Conservation (phyloP, 345 rosid species). For the Eucalyptus albens region DNA sequence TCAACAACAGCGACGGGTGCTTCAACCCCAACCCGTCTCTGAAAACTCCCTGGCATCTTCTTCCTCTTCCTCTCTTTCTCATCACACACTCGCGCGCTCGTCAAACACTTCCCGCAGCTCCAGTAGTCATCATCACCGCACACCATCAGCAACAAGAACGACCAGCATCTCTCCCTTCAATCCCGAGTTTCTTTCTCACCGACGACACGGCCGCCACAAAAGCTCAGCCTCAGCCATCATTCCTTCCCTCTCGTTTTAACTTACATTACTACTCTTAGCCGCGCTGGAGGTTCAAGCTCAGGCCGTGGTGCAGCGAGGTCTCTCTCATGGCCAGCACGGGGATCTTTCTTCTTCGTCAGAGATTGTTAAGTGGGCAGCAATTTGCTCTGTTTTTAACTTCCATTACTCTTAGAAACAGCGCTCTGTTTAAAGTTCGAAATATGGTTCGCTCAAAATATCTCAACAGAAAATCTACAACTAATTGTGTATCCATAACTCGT, state of each 20-base stretch:
- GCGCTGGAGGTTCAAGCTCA: neutral
- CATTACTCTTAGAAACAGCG: neutral
- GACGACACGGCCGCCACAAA: neutral
- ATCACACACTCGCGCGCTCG: too few species aligned
- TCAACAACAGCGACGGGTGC: too few species aligned
- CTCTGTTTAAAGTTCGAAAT: neutral
- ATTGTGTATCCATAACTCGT: neutral
- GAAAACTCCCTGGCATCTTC: neutral
- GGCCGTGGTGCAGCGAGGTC: neutral
- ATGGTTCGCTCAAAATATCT: neutral
- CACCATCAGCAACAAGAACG: neutral
- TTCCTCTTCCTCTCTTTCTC: neutral
- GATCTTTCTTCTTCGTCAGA: neutral
- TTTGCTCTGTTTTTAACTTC: neutral
- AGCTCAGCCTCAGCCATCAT: constrained; percentile 10
- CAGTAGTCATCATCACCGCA: neutral
- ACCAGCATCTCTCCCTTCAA: neutral
- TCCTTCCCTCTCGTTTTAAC: neutral
- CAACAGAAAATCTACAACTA: neutral
- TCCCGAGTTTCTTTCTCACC: neutral
- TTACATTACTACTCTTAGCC: constrained; percentile 4
- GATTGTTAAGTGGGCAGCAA: neutral
- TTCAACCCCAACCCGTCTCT: too few species aligned
- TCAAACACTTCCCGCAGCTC: neutral
- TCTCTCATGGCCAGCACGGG: neutral